These are phyloP conservation scores for Tulasnella calospora DNA, from an alignment of 768 basidiomycete species.

Conservation along the genomic window DNA sequence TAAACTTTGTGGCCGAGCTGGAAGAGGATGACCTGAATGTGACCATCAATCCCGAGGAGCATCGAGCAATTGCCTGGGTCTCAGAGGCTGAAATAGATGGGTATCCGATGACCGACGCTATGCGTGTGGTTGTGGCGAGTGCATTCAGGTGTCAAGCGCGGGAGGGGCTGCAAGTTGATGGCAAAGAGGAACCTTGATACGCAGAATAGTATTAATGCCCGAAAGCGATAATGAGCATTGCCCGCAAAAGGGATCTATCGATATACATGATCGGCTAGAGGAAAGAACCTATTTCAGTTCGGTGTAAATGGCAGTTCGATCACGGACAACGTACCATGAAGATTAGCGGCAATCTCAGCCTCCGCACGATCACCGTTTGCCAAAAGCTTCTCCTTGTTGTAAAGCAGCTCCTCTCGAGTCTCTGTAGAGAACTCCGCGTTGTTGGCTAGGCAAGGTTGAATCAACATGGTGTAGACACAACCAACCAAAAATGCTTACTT, in stretches of 20 bases:
- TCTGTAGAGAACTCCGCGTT: conserved; percentile 98
- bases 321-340: conserved; percentile 53
- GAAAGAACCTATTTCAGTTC: not conserved
- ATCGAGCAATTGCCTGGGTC: not conserved
- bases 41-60: not conserved
- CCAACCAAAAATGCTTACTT: conserved; percentile 52
- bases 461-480: conserved; percentile 25
- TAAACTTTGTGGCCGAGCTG: not conserved
- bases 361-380: conserved; percentile 95
- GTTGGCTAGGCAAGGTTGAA: conserved; percentile 56
- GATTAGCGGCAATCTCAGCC: conserved; percentile 94
- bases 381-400: conserved; percentile 98
- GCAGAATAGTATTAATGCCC: not conserved
- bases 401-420: conserved; percentile 94
- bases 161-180: not conserved
- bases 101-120: not conserved
- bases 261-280: conserved; percentile 78
- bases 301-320: not conserved
- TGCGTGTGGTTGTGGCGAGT: not conserved
- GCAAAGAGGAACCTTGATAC: not conserved
- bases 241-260: conserved; percentile 43
- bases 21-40: not conserved
- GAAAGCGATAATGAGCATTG: not conserved
- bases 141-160: not conserved
- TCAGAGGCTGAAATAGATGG: not conserved